phyloP scores from a whole-genome alignment of 257 asterid genomes.

The Nicotiana knightiana region DNA sequence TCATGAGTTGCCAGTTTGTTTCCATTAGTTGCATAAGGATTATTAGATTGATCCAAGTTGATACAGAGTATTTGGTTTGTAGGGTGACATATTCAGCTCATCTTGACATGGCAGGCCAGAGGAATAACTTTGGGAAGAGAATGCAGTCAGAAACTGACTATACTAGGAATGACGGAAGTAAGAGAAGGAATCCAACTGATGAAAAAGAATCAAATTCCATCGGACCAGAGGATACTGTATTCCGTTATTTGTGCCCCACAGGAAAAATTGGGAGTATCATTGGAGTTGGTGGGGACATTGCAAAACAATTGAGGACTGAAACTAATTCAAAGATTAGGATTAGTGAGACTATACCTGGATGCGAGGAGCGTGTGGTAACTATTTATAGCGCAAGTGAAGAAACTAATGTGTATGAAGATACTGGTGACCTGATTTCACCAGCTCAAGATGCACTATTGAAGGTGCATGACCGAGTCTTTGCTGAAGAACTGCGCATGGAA shows the following conservation, averaged over 20 bases:
- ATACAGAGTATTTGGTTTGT: not conserved
- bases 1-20: not conserved
- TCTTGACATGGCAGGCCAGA: slow-evolving; percentile 56
- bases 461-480: slow-evolving; percentile 66
- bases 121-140: slow-evolving; percentile 56
- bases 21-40: not conserved
- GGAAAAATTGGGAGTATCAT: slow-evolving; percentile 81
- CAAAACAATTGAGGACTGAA: slow-evolving; percentile 73
- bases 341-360: slow-evolving; percentile 78
- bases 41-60: not conserved
- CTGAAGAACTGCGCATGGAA: slow-evolving; percentile 53
- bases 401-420: slow-evolving; percentile 53
- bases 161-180: slow-evolving; percentile 46
- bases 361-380: slow-evolving; percentile 86
- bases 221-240: slow-evolving; percentile 73
- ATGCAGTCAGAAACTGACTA: slow-evolving; percentile 38
- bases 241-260: slow-evolving; percentile 68
- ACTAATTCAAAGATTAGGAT: slow-evolving; percentile 80
- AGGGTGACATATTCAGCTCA: slow-evolving; percentile 7
- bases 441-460: slow-evolving; percentile 84
- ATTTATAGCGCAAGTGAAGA: slow-evolving; percentile 69
- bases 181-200: slow-evolving; percentile 47
- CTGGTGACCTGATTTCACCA: slow-evolving; percentile 50
- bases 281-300: slow-evolving; percentile 89
- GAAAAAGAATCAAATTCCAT: slow-evolving; percentile 57